Conservation (phyloP, 2,329 filamentous ascomycete genomes). For the Bipolaris bicolor region DNA sequence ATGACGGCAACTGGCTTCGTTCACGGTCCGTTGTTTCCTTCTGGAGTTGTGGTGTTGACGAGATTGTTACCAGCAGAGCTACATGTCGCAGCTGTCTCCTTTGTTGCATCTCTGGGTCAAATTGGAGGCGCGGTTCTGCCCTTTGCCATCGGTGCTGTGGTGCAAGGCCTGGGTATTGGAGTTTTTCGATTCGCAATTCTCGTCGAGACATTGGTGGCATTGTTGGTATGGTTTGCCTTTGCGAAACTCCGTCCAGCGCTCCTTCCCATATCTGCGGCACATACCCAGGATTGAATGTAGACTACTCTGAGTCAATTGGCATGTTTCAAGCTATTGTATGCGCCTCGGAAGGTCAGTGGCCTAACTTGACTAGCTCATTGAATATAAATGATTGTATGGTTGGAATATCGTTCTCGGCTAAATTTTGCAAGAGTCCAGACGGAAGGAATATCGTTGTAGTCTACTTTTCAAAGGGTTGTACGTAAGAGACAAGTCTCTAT, state of each 20-base stretch:
- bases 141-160: slow-evolving; percentile 52
- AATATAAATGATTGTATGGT: not conserved
- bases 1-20: slow-evolving; percentile 49
- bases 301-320: too few relatives aligned
- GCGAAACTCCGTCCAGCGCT: slow-evolving; percentile 12
- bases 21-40: slow-evolving; percentile 53
- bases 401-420: not conserved
- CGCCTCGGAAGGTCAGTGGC: not conserved
- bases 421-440: not conserved
- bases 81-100: slow-evolving; percentile 54
- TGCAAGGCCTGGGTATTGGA: slow-evolving; percentile 49
- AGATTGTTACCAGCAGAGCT: slow-evolving; percentile 48
- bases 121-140: slow-evolving; percentile 54
- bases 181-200: slow-evolving; percentile 46
- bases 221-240: slow-evolving; percentile 34
- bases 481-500: not conserved
- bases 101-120: slow-evolving; percentile 54
- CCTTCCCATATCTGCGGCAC: not conserved
- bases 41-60: slow-evolving; percentile 50
- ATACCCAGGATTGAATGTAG: not conserved
- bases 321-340: not conserved
- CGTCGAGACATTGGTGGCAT: slow-evolving; percentile 25
- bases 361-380: not conserved
- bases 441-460: not conserved
- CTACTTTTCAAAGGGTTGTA: too few relatives aligned